These are phyloP conservation scores for Trichophyton schoenleinii DNA, from an alignment of 2,329 filamentous ascomycete genomes.

Conservation along the genomic window DNA sequence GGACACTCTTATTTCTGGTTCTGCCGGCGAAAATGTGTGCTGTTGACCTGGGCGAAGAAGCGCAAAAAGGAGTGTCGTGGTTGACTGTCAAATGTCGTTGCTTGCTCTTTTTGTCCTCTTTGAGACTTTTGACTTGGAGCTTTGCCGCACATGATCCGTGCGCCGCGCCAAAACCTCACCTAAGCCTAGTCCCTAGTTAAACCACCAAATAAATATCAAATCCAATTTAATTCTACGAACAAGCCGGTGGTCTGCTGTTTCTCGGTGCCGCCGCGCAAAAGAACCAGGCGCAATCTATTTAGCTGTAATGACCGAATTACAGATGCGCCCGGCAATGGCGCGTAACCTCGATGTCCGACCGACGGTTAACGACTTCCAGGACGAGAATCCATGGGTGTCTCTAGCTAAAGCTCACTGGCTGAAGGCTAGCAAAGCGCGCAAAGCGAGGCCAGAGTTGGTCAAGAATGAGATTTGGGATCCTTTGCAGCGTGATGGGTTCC, in stretches of 20 bases:
- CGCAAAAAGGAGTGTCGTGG: background rate
- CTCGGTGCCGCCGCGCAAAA: background rate
- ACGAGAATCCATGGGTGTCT: constrained; percentile 42
- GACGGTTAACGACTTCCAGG: constrained; percentile 32
- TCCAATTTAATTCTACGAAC: background rate
- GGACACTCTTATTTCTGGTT: background rate
- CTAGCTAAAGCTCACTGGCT: constrained; percentile 81
- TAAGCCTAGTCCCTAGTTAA: background rate
- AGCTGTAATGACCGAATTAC: constrained; percentile 16
- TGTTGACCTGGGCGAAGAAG: background rate
- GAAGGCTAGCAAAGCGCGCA: constrained; percentile 54
- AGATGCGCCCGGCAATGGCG: constrained; percentile 46
- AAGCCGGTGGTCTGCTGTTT: background rate
- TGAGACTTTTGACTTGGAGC: background rate
- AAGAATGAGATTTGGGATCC: constrained; percentile 83
- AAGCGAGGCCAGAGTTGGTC: constrained; percentile 68
- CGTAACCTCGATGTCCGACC: constrained; percentile 34
- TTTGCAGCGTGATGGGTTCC: constrained; percentile 69
- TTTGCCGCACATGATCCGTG: constrained; percentile 1
- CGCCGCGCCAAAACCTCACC: background rate
- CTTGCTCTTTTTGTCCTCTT: background rate
- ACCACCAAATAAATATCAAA: background rate
- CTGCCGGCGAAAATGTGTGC: background rate
- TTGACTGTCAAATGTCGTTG: background rate
- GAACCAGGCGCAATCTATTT: background rate